phyloP scores from a whole-genome alignment of 768 basidiomycete genomes.

The Suillus weaverae region DNA sequence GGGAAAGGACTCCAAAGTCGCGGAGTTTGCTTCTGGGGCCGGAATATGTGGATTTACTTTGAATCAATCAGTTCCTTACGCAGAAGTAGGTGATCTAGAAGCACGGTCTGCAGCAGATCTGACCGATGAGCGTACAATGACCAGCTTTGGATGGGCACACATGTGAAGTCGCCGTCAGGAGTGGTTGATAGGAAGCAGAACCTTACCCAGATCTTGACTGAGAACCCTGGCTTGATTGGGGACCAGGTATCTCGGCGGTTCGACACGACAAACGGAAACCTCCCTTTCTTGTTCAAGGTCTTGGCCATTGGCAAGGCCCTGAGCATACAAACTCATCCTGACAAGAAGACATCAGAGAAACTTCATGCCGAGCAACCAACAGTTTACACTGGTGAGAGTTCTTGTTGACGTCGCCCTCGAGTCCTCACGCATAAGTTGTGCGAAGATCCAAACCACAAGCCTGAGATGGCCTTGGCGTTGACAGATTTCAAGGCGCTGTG shows the following conservation, averaged over 20 bases:
- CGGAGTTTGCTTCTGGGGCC: slow-evolving; percentile 70
- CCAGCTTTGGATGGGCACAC: slow-evolving; percentile 99
- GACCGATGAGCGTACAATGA: background rate
- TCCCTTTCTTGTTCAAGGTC: slow-evolving; percentile 93
- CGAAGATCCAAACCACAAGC: slow-evolving; percentile 93
- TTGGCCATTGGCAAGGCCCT: slow-evolving; percentile 87
- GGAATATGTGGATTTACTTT: slow-evolving; percentile 64
- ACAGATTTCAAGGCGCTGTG: slow-evolving; percentile 90
- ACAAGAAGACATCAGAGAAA: slow-evolving; percentile 75
- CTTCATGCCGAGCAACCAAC: slow-evolving; percentile 70
- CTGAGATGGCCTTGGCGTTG: slow-evolving; percentile 97
- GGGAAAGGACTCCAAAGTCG: slow-evolving; percentile 81
- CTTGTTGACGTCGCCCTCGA: background rate
- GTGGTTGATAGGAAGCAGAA: slow-evolving; percentile 46
- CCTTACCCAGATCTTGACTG: slow-evolving; percentile 61
- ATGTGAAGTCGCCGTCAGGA: slow-evolving; percentile 69
- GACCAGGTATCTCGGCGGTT: slow-evolving; percentile 53
- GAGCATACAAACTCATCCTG: slow-evolving; percentile 91
- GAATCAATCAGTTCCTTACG: slow-evolving; percentile 78
- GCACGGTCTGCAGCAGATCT: slow-evolving; percentile 10
- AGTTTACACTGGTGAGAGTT: slow-evolving; percentile 82
- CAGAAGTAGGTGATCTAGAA: slow-evolving; percentile 67
- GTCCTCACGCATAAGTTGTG: slow-evolving; percentile 12
- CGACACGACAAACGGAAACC: slow-evolving; percentile 57
- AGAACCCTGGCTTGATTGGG: slow-evolving; percentile 71